Evolutionary conservation across 2,329 filamentous ascomycete species (phyloP).

Genomic region (Coccinonectria pachysandricola): DNA sequence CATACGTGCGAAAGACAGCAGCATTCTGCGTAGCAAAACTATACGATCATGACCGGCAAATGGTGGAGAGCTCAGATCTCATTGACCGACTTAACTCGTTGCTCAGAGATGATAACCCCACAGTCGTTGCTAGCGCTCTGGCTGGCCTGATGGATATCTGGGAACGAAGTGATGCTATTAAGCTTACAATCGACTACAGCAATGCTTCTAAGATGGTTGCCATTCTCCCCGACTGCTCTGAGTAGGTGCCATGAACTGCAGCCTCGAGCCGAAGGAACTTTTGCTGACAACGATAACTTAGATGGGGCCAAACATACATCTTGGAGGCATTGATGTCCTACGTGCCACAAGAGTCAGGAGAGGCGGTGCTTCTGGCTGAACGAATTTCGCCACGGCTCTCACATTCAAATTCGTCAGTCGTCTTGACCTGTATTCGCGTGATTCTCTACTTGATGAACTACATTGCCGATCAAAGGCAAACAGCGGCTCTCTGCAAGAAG

Average conservation of each 20-base stretch:
- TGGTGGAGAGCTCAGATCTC: constrained; percentile 83
- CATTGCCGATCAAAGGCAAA: constrained; percentile 82
- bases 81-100: constrained; percentile 87
- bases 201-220: constrained; percentile 98
- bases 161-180: constrained; percentile 95
- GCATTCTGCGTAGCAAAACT: constrained; percentile 95
- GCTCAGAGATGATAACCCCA: constrained; percentile 91
- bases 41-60: constrained; percentile 86
- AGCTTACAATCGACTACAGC: constrained; percentile 92
- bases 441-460: constrained; percentile 99
- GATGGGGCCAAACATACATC: constrained; percentile 98
- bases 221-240: constrained; percentile 91
- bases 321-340: constrained; percentile 97
- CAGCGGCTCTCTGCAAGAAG: constrained; percentile 79
- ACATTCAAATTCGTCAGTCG: constrained; percentile 93
- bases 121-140: constrained; percentile 88
- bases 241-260: too few species aligned
- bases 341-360: constrained; percentile 80
- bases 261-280: too few species aligned
- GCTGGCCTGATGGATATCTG: constrained; percentile 94
- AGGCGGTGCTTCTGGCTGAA: constrained; percentile 83
- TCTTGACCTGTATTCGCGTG: constrained; percentile 90
- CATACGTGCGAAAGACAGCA: constrained; percentile 95
- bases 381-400: constrained; percentile 91
- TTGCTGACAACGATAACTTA: too few species aligned